Percentiles rank a stretch among this genome's conserved stretches.
These are phyloP conservation scores for Zymoseptoria passerinii DNA, from an alignment of 2,329 filamentous ascomycete species.

Conservation along the genomic window DNA sequence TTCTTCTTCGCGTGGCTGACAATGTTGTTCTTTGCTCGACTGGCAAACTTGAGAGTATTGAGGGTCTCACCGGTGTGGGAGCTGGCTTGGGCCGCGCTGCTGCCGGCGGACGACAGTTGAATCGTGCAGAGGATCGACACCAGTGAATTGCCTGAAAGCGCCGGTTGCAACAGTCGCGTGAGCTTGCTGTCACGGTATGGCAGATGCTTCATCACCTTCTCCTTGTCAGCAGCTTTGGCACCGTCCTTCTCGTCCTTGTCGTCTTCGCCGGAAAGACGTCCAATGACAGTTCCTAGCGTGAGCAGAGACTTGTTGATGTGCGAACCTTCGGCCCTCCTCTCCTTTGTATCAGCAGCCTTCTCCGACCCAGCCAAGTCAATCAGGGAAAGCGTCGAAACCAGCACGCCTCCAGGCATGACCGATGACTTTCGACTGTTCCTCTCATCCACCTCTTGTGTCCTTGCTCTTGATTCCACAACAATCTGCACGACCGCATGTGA, in stretches of 20 bases:
- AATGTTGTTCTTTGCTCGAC: constrained; percentile 94
- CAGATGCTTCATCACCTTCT: constrained; percentile 64
- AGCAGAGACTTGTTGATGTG: constrained; percentile 98
- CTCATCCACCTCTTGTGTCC: constrained; percentile 47
- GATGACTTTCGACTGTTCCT: constrained; percentile 55
- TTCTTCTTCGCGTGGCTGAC: constrained; percentile 94
- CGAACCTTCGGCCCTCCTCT: constrained; percentile 84
- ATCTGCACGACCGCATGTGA: constrained; percentile 98
- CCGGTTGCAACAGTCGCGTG: constrained; percentile 83
- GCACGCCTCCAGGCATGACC: constrained; percentile 75
- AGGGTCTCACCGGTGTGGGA: constrained; percentile 80
- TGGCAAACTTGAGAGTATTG: constrained; percentile 95
- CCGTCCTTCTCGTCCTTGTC: constrained; percentile 69
- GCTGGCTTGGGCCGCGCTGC: constrained; percentile 58
- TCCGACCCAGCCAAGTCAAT: constrained; percentile 97
- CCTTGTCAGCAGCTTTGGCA: constrained; percentile 51
- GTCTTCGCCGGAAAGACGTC: constrained; percentile 80
- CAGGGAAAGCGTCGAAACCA: constrained; percentile 87
- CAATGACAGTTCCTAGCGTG: constrained; percentile 90
- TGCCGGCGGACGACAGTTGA: constrained; percentile 68
- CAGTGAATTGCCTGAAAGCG: constrained; percentile 83
- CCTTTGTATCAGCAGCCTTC: constrained; percentile 89
- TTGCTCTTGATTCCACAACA: constrained; percentile 91
- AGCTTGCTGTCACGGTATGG: constrained; percentile 97
- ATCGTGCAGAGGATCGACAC: constrained; percentile 98